Evolutionary conservation across 2,329 filamentous ascomycete species (phyloP).

Genomic region (Verticillium dahliae): DNA sequence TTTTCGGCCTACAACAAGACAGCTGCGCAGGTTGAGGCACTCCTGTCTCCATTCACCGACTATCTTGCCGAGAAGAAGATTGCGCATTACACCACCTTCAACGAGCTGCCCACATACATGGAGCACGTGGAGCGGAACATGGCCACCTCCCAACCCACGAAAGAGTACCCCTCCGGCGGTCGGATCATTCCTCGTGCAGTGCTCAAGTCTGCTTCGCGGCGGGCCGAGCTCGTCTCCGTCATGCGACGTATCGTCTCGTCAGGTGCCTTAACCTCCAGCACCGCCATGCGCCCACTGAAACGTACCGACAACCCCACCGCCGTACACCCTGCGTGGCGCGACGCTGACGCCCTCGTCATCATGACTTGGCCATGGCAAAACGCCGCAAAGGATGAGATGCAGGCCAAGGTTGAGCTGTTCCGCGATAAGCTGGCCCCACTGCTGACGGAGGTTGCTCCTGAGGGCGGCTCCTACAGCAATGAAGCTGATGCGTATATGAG

Average conservation of each 20-base stretch:
- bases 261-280: not conserved
- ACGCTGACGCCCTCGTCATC: conserved; percentile 7
- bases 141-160: conserved; percentile 21
- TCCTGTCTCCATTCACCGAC: conserved; percentile 34
- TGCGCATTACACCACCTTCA: not conserved
- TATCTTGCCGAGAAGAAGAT: conserved; percentile 27
- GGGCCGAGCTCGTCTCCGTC: conserved; percentile 6
- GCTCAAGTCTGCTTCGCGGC: conserved; percentile 23
- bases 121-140: conserved; percentile 25
- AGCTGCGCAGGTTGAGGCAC: conserved; percentile 27
- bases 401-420: conserved; percentile 14
- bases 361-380: conserved; percentile 13
- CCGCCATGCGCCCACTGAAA: not conserved
- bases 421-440: conserved; percentile 22
- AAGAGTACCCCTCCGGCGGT: conserved; percentile 28
- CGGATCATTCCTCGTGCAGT: conserved; percentile 32
- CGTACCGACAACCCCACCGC: conserved; percentile 9
- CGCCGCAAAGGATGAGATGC: conserved; percentile 16
- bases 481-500: conserved; percentile 41
- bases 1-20: conserved; percentile 23
- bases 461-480: conserved; percentile 38
- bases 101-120: not conserved
- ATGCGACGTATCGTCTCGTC: not conserved
- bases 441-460: conserved; percentile 27
- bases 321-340: conserved; percentile 15